These are phyloP conservation scores for Ichthyophthirius multifiliis DNA, from an alignment of 169 alveolate species.

Conservation along the genomic window DNA sequence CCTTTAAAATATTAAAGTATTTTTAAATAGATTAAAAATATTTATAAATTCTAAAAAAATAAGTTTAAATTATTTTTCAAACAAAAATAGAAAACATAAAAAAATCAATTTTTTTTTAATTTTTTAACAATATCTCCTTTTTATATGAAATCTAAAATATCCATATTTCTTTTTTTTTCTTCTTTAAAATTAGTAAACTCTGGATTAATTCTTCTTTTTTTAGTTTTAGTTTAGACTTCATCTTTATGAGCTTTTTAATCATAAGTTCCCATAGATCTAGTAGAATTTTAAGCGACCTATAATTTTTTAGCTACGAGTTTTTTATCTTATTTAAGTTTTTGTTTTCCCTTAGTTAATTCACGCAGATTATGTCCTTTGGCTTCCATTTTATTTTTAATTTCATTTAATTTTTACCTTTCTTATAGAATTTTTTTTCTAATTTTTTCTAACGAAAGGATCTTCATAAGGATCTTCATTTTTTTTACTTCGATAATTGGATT, in stretches of 20 bases:
- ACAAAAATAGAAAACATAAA: not conserved
- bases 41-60: too few species aligned
- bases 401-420: conserved; percentile 60
- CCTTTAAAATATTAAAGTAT: too few species aligned
- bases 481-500: conserved; percentile 56
- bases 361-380: conserved; percentile 15
- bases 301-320: not conserved
- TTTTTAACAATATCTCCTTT: not conserved
- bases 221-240: conserved; percentile 7
- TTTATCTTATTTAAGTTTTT: not conserved
- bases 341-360: not conserved
- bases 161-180: conserved; percentile 13
- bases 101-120: not conserved
- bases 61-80: too few species aligned
- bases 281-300: not conserved
- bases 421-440: conserved; percentile 40
- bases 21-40: too few species aligned
- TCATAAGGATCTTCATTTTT: conserved; percentile 64
- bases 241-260: conserved; percentile 21
- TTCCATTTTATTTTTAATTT: conserved; percentile 58
- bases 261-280: conserved; percentile 20
- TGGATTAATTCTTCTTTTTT: not conserved
- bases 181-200: not conserved
- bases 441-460: conserved; percentile 23
- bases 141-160: conserved; percentile 1